Percentiles rank a stretch among this genome's conserved stretches.
Conservation (phyloP, 176 grass and related monocot genomes). For the Lolium multiflorum region DNA sequence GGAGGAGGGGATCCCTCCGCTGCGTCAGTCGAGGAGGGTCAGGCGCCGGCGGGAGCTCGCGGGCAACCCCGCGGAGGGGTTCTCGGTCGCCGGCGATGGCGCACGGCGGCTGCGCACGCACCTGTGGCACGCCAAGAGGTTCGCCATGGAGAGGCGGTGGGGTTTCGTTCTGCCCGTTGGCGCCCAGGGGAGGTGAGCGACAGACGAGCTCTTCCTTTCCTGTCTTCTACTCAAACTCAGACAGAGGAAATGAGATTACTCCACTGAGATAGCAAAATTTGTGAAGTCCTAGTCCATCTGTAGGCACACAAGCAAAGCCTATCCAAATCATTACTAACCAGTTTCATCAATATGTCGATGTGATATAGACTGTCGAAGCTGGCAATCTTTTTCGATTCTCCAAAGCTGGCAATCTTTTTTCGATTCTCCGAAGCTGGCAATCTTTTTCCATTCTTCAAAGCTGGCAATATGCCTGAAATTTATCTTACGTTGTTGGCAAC, state of each 20-base stretch:
- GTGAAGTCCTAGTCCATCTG: background rate
- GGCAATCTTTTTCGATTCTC: no score
- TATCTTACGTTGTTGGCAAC: background rate
- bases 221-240: background rate
- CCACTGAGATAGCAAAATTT: background rate
- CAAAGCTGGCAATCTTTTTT: background rate
- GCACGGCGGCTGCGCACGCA: conserved; percentile 78
- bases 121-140: conserved; percentile 91
- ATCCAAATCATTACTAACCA: background rate
- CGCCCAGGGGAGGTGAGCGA: conserved; percentile 60
- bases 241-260: background rate
- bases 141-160: conserved; percentile 75
- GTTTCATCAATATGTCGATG: conserved; percentile 7
- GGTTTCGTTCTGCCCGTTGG: conserved; percentile 75
- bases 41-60: conserved; percentile 70
- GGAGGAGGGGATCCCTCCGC: background rate
- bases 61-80: conserved; percentile 65
- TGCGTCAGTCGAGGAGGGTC: conserved; percentile 50
- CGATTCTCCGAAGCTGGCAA: background rate
- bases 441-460: background rate
- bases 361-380: background rate
- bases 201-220: background rate
- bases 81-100: conserved; percentile 60
- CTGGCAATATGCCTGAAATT: background rate
- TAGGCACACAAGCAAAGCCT: background rate